These are phyloP conservation scores for Golubevia pallescens DNA, from an alignment of 1,284 basidiomycete genomes.

Conservation along the genomic window DNA sequence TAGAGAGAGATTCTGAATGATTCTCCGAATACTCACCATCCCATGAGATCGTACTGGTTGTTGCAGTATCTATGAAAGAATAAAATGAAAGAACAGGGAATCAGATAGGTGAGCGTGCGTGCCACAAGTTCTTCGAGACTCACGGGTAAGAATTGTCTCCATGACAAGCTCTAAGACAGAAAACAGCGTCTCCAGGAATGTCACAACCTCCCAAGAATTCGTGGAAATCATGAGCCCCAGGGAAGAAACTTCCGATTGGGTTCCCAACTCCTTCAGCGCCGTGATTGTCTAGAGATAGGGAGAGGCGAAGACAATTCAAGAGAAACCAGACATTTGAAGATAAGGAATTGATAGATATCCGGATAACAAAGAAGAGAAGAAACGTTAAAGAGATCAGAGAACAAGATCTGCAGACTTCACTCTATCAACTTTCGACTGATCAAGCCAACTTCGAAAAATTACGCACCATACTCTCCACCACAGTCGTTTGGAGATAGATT, in stretches of 20 bases:
- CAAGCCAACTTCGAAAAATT: too few species aligned
- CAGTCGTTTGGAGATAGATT: conserved; percentile 47
- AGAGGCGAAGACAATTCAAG: not conserved
- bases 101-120: not conserved
- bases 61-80: conserved; percentile 22
- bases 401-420: not conserved
- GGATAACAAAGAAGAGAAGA: too few species aligned
- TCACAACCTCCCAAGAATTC: conserved; percentile 53
- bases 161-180: conserved; percentile 42
- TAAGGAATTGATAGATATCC: not conserved
- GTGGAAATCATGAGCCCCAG: conserved; percentile 34
- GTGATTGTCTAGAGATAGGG: conserved; percentile 18
- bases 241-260: conserved; percentile 42
- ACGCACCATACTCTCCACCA: not conserved
- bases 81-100: not conserved
- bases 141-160: conserved; percentile 25
- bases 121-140: too few species aligned
- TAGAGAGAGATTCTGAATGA: too few species aligned
- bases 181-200: conserved; percentile 37
- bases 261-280: conserved; percentile 43
- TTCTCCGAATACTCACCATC: too few species aligned
- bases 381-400: not conserved
- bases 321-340: not conserved
- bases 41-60: conserved; percentile 50
- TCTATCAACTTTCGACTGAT: too few species aligned